Evolutionary conservation across 768 basidiomycete species (phyloP).

Genomic region (Lactarius deliciosus): DNA sequence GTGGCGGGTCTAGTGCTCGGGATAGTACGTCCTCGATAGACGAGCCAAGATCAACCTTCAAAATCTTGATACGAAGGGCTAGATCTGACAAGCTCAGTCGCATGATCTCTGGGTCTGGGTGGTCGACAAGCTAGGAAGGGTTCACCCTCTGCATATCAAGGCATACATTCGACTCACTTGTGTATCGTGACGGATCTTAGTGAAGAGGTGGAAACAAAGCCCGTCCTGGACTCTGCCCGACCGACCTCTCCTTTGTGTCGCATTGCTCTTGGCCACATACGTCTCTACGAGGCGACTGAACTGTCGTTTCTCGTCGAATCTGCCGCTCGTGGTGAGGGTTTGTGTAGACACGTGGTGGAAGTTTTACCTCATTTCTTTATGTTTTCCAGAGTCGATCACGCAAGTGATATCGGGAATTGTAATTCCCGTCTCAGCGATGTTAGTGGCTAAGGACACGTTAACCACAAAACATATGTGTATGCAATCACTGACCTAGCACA

Average conservation of each 20-base stretch:
- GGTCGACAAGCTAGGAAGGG: slow-evolving; percentile 73
- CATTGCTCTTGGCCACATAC: slow-evolving; percentile 89
- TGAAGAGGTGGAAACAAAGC: slow-evolving; percentile 94
- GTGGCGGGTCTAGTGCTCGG: slow-evolving; percentile 86
- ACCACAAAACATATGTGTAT: slow-evolving; percentile 8
- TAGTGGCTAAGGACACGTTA: slow-evolving; percentile 57
- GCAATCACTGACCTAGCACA: slow-evolving; percentile 69
- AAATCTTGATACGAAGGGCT: slow-evolving; percentile 87
- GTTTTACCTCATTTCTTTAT: slow-evolving; percentile 83
- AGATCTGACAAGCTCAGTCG: slow-evolving; percentile 90
- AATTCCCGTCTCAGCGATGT: slow-evolving; percentile 96
- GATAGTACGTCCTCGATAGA: slow-evolving; percentile 90
- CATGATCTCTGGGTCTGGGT: slow-evolving; percentile 94
- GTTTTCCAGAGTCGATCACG: slow-evolving; percentile 92
- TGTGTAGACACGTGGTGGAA: slow-evolving; percentile 16
- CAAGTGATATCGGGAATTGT: slow-evolving; percentile 98
- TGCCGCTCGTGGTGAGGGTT: slow-evolving; percentile 33
- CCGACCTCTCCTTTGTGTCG: slow-evolving; percentile 83
- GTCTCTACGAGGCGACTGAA: slow-evolving; percentile 90
- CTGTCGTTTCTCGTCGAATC: slow-evolving; percentile 97
- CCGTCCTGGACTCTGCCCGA: slow-evolving; percentile 90
- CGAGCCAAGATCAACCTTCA: slow-evolving; percentile 80
- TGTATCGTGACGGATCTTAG: slow-evolving; percentile 79
- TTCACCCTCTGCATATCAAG: slow-evolving; percentile 10
- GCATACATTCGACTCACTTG: slow-evolving; percentile 44